Percentiles rank a stretch among this genome's conserved stretches.
phyloP scores from a whole-genome alignment of 2,329 filamentous ascomycete species.

The Raffaelea arxii region DNA sequence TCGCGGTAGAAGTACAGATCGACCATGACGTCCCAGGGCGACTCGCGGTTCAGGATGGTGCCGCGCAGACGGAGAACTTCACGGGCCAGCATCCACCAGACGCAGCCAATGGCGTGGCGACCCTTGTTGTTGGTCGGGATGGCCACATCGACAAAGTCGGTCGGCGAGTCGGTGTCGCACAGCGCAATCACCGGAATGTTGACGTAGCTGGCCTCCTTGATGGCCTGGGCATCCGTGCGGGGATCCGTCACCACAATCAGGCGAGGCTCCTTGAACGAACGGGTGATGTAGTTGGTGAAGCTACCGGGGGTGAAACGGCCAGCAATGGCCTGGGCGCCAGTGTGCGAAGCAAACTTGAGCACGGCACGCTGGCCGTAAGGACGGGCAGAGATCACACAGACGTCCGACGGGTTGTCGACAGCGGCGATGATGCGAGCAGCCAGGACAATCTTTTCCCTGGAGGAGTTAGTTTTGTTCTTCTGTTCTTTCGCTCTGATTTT shows the following conservation, averaged over 20 bases:
- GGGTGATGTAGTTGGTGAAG: slow-evolving; percentile 99
- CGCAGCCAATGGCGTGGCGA: slow-evolving; percentile 93
- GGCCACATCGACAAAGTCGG: slow-evolving; percentile 98
- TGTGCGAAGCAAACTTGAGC: slow-evolving; percentile 99
- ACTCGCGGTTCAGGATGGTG: slow-evolving; percentile 90
- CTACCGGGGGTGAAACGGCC: slow-evolving; percentile 99
- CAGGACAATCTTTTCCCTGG: slow-evolving; percentile 98
- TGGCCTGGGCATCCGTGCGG: slow-evolving; percentile 98
- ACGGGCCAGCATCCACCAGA: slow-evolving; percentile 99
- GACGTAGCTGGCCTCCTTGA: slow-evolving; percentile 99
- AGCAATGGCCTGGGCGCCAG: slow-evolving; percentile 93
- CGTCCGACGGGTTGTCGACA: slow-evolving; percentile 98
- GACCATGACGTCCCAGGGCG: slow-evolving; percentile 98
- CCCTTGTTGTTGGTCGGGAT: slow-evolving; percentile 99
- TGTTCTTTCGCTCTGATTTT: slow-evolving; percentile 3
- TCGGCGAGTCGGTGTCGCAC: slow-evolving; percentile 97
- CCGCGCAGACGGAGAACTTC: slow-evolving; percentile 98
- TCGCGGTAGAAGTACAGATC: slow-evolving; percentile 99
- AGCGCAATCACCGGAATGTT: slow-evolving; percentile 99
- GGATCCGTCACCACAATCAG: slow-evolving; percentile 99
- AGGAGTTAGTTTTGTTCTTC: background rate
- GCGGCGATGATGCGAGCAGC: slow-evolving; percentile 97
- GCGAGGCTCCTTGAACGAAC: slow-evolving; percentile 99
- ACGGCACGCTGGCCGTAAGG: slow-evolving; percentile 99
- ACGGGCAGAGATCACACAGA: slow-evolving; percentile 98